Base-by-base conservation (phyloP, 139 green algal genomes). In the Nannochloris sp. region DNA sequence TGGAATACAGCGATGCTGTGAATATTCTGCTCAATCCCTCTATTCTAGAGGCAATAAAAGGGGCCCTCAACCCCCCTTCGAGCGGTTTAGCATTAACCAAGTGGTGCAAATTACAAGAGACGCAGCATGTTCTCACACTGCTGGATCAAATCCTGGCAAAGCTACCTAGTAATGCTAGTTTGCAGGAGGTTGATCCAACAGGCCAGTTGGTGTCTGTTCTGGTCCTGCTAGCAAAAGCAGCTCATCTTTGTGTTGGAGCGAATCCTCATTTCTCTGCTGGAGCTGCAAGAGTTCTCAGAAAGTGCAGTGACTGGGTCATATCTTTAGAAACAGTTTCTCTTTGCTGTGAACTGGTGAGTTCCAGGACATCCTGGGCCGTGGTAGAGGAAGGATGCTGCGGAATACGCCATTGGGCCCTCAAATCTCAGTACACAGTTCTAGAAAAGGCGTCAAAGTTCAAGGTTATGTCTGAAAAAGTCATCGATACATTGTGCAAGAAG, bases 321-420 rank as follows among this genome's bases (percentile, higher is more conserved):
- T 63, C 68, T 29, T 31, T 37, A 16, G 69, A 76, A 46, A 25
- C 37, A 3, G 48, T 71, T 23, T 30, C 50, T 23, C 31, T 76
- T 26, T 76, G 55, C 30, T 76, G 63, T 25, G 69, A 76, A 28
- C 45, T 76, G 2, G 59, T 76, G 28, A 71, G 62, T 30, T 46
- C 62, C 37, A 29, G 69, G 1, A 63, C 62, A 25, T 60, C 63
- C 9, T 76, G 69, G 69, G 12, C 23, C 14, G 29, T 59, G 4
- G 61, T 51, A 23, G 12, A 28, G 4, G 56, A 29, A 25, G 69
- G 69, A 8, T 76, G 69, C 56, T 28, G 16, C 12, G 46, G 46
- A 28, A 53, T 53, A 28, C n/a, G 17, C 46, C 16, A 53, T 28
- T 53, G 46, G 46, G 46, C 46, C 16, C 17, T 28, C 16, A 53